Percentiles rank a stretch among this genome's conserved stretches.
phyloP scores from a whole-genome alignment of 768 basidiomycete genomes.

The Termitomyces sp. region DNA sequence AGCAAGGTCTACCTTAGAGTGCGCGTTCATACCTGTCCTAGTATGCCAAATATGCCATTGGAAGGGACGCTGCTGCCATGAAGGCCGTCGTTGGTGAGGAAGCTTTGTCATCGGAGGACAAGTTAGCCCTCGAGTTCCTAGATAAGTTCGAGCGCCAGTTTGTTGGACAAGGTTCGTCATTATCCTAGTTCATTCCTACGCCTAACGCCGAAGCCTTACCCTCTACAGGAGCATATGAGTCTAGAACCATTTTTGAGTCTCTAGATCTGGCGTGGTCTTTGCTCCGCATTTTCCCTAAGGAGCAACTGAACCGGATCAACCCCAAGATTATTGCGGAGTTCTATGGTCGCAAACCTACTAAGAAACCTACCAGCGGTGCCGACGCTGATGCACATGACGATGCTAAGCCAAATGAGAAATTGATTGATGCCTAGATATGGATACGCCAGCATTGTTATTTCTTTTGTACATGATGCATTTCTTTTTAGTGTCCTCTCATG shows the following conservation, averaged over 20 bases:
- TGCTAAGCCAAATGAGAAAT: conserved; percentile 39
- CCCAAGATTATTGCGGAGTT: conserved; percentile 95
- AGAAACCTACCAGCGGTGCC: conserved; percentile 54
- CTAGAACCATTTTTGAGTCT: conserved; percentile 94
- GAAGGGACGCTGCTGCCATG: conserved; percentile 96
- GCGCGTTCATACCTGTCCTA: conserved; percentile 24
- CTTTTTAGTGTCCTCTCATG: conserved; percentile 4
- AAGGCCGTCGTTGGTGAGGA: conserved; percentile 99
- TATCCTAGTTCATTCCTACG: conserved; percentile 1
- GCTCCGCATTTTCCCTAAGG: conserved; percentile 97
- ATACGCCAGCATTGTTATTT: conserved; percentile 10
- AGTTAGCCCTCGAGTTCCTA: conserved; percentile 94
- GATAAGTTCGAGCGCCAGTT: conserved; percentile 98
- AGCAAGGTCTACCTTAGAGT: neutral
- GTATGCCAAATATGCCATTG: conserved; percentile 99
- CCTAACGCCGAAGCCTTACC: conserved; percentile 11
- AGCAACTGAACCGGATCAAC: conserved; percentile 96
- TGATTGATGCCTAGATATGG: conserved; percentile 58
- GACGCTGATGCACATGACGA: conserved; percentile 43
- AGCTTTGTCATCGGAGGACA: conserved; percentile 91
- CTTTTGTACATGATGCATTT: conserved; percentile 8
- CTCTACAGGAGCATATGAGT: conserved; percentile 80
- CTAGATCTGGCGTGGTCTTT: conserved; percentile 96
- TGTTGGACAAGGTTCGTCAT: conserved; percentile 82
- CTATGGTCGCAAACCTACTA: conserved; percentile 79